Evolutionary conservation across 176 grass and related monocot species (phyloP).

Genomic region (Panicum miliaceum): DNA sequence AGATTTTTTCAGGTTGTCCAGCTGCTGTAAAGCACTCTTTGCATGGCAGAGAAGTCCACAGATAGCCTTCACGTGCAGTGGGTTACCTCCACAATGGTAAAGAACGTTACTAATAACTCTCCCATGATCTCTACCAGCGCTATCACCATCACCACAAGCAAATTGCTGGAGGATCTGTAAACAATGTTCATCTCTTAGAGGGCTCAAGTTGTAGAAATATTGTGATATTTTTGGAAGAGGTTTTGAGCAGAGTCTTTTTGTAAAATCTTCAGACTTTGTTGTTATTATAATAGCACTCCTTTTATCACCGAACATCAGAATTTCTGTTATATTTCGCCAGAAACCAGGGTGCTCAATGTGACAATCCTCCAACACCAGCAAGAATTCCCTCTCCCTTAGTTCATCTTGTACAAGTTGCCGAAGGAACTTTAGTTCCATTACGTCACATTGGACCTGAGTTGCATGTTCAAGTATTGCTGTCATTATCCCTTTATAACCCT

Average conservation of each 20-base stretch:
- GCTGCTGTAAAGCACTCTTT: not conserved
- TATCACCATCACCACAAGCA: not conserved
- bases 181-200: not conserved
- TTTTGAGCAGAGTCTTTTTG: not conserved
- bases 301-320: not conserved
- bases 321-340: not conserved
- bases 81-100: slow-evolving; percentile 28
- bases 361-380: slow-evolving; percentile 44
- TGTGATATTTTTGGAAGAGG: not conserved
- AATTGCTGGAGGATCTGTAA: slow-evolving; percentile 23
- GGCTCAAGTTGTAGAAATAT: slow-evolving; percentile 12
- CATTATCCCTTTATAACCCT: not conserved
- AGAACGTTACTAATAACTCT: slow-evolving; percentile 4
- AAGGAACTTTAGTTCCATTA: not conserved
- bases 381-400: slow-evolving; percentile 17
- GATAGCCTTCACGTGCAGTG: not conserved
- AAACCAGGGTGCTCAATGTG: not conserved
- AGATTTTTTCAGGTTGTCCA: not conserved
- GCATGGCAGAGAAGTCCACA: slow-evolving; percentile 25
- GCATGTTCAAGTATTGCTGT: not conserved
- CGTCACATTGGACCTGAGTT: slow-evolving; percentile 29
- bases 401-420: slow-evolving; percentile 31
- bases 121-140: not conserved
- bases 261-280: not conserved
- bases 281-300: slow-evolving; percentile 33